A percentile compares a stretch with the other conserved stretches of the same genome.
These are phyloP conservation scores for Teunomyces tritomae DNA, from an alignment of 805 yeast species.

Conservation along the genomic window DNA sequence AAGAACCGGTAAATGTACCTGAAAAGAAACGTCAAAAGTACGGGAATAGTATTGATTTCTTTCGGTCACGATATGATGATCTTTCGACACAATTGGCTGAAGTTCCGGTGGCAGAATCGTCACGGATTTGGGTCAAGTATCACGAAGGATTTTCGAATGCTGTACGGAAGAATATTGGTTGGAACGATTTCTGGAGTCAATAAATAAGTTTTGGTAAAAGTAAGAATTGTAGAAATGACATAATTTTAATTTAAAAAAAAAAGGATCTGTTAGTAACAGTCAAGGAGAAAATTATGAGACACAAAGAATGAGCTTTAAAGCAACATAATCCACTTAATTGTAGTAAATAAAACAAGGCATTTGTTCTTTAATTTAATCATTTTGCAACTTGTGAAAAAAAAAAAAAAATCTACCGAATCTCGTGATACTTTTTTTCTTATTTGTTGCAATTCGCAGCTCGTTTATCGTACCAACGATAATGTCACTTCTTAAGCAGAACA, in stretches of 20 bases:
- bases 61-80: constrained; percentile 36
- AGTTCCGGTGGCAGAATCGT: constrained; percentile 35
- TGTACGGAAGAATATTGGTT: constrained; percentile 76
- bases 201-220: not conserved
- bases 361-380: not conserved
- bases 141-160: constrained; percentile 93
- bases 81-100: constrained; percentile 26
- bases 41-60: constrained; percentile 36
- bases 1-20: constrained; percentile 10
- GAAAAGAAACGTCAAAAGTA: constrained; percentile 23
- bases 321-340: too few relatives aligned
- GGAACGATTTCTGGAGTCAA: constrained; percentile 62
- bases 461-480: constrained; percentile 4
- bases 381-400: not conserved
- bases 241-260: too few relatives aligned
- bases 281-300: too few relatives aligned
- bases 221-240: too few relatives aligned
- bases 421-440: not conserved
- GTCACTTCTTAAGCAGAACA: constrained; percentile 18
- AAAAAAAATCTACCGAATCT: not conserved
- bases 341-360: too few relatives aligned
- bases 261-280: too few relatives aligned
- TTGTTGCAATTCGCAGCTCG: not conserved
- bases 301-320: too few relatives aligned
- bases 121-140: constrained; percentile 76